phyloP scores from a whole-genome alignment of 331 rosid genomes.

The Saraca asoca region DNA sequence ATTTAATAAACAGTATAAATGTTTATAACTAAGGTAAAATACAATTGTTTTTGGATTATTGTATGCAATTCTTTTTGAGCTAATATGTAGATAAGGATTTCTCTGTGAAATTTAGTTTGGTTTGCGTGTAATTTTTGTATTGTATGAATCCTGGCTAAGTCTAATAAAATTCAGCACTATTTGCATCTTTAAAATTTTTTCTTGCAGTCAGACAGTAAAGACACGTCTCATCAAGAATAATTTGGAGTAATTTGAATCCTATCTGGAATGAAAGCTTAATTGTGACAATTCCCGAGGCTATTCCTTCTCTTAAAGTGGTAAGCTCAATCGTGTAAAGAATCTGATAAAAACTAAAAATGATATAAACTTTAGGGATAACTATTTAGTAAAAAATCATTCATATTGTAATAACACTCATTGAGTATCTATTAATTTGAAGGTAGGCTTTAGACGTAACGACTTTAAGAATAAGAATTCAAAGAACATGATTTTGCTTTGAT shows the following conservation, averaged over 20 bases:
- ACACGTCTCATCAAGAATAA: slow-evolving; percentile 83
- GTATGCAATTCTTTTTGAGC: too few species aligned
- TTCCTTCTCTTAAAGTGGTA: slow-evolving; percentile 95
- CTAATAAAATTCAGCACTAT: too few species aligned
- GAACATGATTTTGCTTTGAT: background rate
- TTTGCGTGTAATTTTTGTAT: too few species aligned
- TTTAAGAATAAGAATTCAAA: too few species aligned
- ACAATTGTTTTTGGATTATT: too few species aligned
- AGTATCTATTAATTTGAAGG: background rate
- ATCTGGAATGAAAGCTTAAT: slow-evolving; percentile 92
- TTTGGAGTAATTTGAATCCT: slow-evolving; percentile 87
- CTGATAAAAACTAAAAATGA: slow-evolving; percentile 2
- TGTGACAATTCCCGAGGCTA: slow-evolving; percentile 82
- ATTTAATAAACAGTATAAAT: too few species aligned
- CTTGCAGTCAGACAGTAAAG: slow-evolving; percentile 86
- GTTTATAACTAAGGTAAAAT: too few species aligned
- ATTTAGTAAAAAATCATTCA: background rate
- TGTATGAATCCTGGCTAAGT: too few species aligned
- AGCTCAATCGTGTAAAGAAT: slow-evolving; percentile 24
- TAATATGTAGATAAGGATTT: too few species aligned
- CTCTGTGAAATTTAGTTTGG: too few species aligned
- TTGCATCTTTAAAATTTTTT: slow-evolving; percentile 7
- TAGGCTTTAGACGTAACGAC: background rate
- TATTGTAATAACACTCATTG: background rate
- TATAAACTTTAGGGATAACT: background rate